A percentile compares a stretch with the other conserved stretches of the same genome.
Evolutionary conservation across 208 protist species (phyloP).

Genomic region (Trypanosoma avium): DNA sequence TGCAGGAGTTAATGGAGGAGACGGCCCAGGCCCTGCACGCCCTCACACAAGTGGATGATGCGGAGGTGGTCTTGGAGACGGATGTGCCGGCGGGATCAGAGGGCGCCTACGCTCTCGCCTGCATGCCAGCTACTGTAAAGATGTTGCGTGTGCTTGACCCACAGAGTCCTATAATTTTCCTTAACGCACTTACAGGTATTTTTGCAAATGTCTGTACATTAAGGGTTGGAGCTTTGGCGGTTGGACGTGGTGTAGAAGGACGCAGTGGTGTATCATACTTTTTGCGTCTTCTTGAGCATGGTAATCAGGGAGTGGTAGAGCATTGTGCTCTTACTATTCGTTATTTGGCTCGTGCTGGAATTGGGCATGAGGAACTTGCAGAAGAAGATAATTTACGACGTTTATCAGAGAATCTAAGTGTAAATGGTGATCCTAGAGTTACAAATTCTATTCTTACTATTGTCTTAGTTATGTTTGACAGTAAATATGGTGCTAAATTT

Average conservation of each 20-base stretch:
- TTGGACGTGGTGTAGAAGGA: constrained; percentile 69
- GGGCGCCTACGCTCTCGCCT: constrained; percentile 65
- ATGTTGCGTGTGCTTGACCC: constrained; percentile 89
- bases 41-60: constrained; percentile 73
- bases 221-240: constrained; percentile 45
- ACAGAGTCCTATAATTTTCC: constrained; percentile 66
- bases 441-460: constrained; percentile 72
- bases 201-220: constrained; percentile 83
- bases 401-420: constrained; percentile 53
- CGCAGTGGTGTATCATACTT: constrained; percentile 82
- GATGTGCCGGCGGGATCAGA: constrained; percentile 74
- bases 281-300: constrained; percentile 71
- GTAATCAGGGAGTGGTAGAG: constrained; percentile 64
- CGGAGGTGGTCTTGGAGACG: constrained; percentile 61
- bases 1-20: constrained; percentile 71
- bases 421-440: constrained; percentile 43
- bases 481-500: constrained; percentile 50
- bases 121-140: constrained; percentile 75
- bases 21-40: constrained; percentile 52
- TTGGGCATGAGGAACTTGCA: constrained; percentile 63
- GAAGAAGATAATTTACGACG: constrained; percentile 54
- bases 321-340: constrained; percentile 61
- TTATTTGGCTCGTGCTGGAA: constrained; percentile 60
- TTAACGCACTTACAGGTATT: constrained; percentile 76
- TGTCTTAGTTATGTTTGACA: constrained; percentile 71